phyloP scores from a whole-genome alignment of 495 filamentous ascomycete species.

The Xylaria scruposa region DNA sequence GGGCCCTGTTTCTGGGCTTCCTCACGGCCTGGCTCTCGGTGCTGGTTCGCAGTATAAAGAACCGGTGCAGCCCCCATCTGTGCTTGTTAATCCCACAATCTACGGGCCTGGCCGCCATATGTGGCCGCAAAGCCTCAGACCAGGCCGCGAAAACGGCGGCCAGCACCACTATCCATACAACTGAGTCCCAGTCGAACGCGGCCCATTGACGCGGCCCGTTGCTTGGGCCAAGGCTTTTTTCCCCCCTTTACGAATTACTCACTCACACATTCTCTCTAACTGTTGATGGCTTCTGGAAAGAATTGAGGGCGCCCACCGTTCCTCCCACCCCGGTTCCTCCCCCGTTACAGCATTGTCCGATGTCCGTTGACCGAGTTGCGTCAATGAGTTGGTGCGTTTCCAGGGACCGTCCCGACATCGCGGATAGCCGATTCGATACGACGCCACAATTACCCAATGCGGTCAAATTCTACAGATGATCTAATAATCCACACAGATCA shows the following conservation, averaged over 20 bases:
- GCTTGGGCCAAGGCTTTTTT: constrained; percentile 31
- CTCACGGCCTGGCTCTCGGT: constrained; percentile 4
- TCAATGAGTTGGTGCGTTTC: constrained; percentile 10
- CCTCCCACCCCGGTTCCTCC: neutral
- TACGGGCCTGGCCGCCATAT: constrained; percentile 33
- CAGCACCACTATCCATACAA: constrained; percentile 30
- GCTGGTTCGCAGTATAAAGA: constrained; percentile 34
- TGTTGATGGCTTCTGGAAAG: constrained; percentile 32
- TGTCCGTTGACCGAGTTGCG: neutral
- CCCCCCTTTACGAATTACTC: too few relatives aligned
- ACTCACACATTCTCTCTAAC: neutral
- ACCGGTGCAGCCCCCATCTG: constrained; percentile 30
- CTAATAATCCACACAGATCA: constrained; percentile 7
- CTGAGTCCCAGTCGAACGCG: constrained; percentile 23
- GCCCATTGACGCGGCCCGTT: constrained; percentile 36
- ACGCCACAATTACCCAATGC: constrained; percentile 16
- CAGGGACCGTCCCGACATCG: constrained; percentile 33
- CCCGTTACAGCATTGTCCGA: neutral
- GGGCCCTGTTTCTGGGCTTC: neutral
- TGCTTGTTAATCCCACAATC: neutral
- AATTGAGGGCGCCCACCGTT: constrained; percentile 37
- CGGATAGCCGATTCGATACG: constrained; percentile 23
- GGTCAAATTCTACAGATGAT: neutral
- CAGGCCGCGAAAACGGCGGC: constrained; percentile 39
- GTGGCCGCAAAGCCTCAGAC: constrained; percentile 39